Evolutionary conservation across 768 basidiomycete species (phyloP), one percentile per base, ranked within the genome.

Genomic region (Boletales sp.): DNA sequence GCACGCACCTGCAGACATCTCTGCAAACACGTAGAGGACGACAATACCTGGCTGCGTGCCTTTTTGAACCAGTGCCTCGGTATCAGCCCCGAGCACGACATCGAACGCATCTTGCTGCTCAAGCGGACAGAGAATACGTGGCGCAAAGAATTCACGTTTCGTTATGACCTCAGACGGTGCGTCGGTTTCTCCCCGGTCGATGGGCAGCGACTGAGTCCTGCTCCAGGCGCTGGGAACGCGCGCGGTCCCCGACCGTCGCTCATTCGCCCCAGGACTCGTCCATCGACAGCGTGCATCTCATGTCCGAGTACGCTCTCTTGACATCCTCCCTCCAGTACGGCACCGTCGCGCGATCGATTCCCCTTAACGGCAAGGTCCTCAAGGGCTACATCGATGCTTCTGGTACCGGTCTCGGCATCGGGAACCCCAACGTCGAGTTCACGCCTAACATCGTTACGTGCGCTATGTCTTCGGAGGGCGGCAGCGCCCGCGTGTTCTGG

Each of bases 31-130:
- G 70, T 90, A 75, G 77, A 77, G 48, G 77, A 87, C 58, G 90
- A 93, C 52, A 83, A 80, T 60, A 90, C 87, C 33, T 93, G 90
- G 90, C 75, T 79, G 44, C 73, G 81, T 18, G 90, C 90, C 28
- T 89, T 88, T 66, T 70, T 82, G 53, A 78, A 73, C 46, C 83
- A 84, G 63, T 83, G 82, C 61, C 64, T 90, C 39, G 82, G 79
- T 43, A 77, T 90, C 46, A 68, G 74, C 9, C 88, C 87, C 15
- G 86, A 90, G 66, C 67, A 67, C 31, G 61, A 74, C 48, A 66
- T 76, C 53, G 67, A 69, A 37, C 71, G 65, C 51, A 70, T 70
- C 45, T 61, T 78, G 48, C 70, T 88, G 18, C 70, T 92, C 39
- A 74, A 82, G 60, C 73, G 81, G 44, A 71, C 72, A 33, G 76